A percentile compares a stretch with the other conserved stretches of the same genome.
These are phyloP conservation scores for Myxozyma geophila DNA, from an alignment of 805 yeast species.

Conservation along the genomic window DNA sequence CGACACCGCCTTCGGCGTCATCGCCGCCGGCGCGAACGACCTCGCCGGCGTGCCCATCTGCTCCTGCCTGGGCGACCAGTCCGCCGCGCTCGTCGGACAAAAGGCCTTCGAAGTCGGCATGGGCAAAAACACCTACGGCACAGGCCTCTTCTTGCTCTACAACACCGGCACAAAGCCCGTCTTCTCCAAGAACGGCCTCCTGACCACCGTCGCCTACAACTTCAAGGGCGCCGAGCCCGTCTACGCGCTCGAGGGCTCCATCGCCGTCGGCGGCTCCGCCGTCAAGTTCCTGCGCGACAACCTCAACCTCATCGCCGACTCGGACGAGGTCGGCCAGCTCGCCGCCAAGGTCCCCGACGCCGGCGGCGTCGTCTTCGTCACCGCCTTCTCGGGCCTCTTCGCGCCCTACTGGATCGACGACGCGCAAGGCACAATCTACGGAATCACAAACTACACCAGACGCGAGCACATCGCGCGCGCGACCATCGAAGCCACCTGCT, in stretches of 20 bases:
- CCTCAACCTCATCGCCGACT: slow-evolving; percentile 75
- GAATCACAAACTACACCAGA: slow-evolving; percentile 90
- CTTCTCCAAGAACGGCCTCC: slow-evolving; percentile 75
- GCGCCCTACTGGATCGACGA: slow-evolving; percentile 97
- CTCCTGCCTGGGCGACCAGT: slow-evolving; percentile 94
- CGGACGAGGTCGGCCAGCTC: slow-evolving; percentile 87
- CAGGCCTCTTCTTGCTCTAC: slow-evolving; percentile 89
- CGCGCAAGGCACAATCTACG: slow-evolving; percentile 90
- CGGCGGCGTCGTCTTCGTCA: slow-evolving; percentile 93
- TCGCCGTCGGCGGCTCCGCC: slow-evolving; percentile 93
- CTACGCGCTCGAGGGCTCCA: slow-evolving; percentile 92
- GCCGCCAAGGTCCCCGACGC: slow-evolving; percentile 80
- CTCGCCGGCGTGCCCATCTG: slow-evolving; percentile 72
- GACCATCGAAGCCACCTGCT: slow-evolving; percentile 93
- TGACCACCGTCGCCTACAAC: slow-evolving; percentile 91
- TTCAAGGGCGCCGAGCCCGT: slow-evolving; percentile 76
- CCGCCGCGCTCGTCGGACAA: slow-evolving; percentile 92
- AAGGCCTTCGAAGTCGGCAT: slow-evolving; percentile 80
- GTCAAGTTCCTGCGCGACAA: slow-evolving; percentile 95
- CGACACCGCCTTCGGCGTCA: slow-evolving; percentile 70
- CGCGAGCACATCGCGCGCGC: slow-evolving; percentile 92
- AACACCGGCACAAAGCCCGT: slow-evolving; percentile 80
- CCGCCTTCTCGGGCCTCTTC: slow-evolving; percentile 91
- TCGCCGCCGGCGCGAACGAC: slow-evolving; percentile 52
- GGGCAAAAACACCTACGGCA: slow-evolving; percentile 95